Base-by-base conservation (phyloP, 1,139 yeast species). In the Blastobotrys persicus region DNA sequence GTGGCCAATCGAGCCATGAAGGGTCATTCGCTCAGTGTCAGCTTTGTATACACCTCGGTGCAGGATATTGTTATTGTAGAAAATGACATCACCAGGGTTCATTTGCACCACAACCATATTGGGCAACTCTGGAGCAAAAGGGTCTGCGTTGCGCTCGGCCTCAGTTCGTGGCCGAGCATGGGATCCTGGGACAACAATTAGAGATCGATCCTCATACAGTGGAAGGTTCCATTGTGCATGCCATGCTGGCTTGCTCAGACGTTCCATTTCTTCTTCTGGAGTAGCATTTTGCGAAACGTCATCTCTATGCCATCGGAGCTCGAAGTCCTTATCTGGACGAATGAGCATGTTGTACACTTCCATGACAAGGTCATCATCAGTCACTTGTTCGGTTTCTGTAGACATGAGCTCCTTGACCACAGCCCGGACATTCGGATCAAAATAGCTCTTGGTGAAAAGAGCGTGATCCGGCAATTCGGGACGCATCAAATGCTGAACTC, bases 191-290 rank as follows among this genome's bases (percentile, higher is more conserved):
- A 78, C 66, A 5, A 76, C 81, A 52, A 78, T 76, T 48, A 78
- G 67, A 55, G 81, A 78, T 19, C 64, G 65, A 55, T 78, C 83
- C 7, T 73, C 68, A 9, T 79, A 75, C 44, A 78, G 65, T 0
- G 82, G 79, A 61, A 78, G 69, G 58, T 78, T 78, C 66, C 77
- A 78, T 56, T 78, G 83, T 13, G 81, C 72, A 1, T 81, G 82
- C 16, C 79, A 77, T 48, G 71, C 75, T 0, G 80, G 78, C 46
- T 74, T 67, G 44, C 63, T 65, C 48, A 72, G 58, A 49, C 72
- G 73, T 33, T 64, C 66, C 2, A 72, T 68, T 59, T 78, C 83
- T 60, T 77, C 76, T 49, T 73, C 78, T 1, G 70, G 70, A 3
- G 75, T 64, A 3, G 67, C 79, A 35, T 76, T 79, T 4, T 80